A percentile compares a stretch with the other conserved stretches of the same genome.
Evolutionary conservation across 2,329 filamentous ascomycete genomes (phyloP).

Genomic region (Microcyclosporella mali): DNA sequence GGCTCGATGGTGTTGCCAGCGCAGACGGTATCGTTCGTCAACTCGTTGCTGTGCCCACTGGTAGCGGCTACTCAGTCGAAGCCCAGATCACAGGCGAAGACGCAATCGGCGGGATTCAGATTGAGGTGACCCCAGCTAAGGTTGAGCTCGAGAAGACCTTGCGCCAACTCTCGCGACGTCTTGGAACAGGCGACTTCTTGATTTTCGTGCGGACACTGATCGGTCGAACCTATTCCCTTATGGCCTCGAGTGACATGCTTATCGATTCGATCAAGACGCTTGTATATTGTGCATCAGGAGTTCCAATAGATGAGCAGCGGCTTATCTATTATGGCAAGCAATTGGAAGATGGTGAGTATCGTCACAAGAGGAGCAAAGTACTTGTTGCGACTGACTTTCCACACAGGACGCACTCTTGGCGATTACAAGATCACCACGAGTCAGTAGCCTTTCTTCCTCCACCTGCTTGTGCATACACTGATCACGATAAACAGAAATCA

Average conservation of each 20-base stretch:
- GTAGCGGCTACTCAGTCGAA: constrained; percentile 41
- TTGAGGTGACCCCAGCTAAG: constrained; percentile 38
- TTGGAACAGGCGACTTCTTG: too few species aligned
- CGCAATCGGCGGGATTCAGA: constrained; percentile 37
- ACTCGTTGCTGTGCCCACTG: constrained; percentile 44
- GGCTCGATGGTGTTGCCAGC: constrained; percentile 40
- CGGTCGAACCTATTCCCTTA: too few species aligned
- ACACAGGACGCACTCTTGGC: constrained; percentile 64
- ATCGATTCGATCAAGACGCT: too few species aligned
- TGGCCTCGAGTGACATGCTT: too few species aligned
- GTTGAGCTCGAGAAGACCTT: neutral
- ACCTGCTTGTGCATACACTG: too few species aligned
- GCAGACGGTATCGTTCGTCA: constrained; percentile 38
- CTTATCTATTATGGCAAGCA: constrained; percentile 94
- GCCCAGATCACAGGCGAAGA: constrained; percentile 42
- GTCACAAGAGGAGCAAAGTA: neutral
- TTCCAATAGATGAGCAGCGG: too few species aligned
- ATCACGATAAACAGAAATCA: too few species aligned
- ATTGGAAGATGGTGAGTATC: constrained; percentile 67
- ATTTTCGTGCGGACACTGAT: too few species aligned
- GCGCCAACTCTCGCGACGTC: too few species aligned
- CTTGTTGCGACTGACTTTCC: neutral
- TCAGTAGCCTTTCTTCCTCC: too few species aligned
- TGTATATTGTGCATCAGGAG: too few species aligned
- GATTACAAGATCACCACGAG: constrained; percentile 86